Evolutionary conservation across 2,329 filamentous ascomycete species (phyloP), one percentile per base, ranked within the genome.

Genomic region (Aspergillus sp.): DNA sequence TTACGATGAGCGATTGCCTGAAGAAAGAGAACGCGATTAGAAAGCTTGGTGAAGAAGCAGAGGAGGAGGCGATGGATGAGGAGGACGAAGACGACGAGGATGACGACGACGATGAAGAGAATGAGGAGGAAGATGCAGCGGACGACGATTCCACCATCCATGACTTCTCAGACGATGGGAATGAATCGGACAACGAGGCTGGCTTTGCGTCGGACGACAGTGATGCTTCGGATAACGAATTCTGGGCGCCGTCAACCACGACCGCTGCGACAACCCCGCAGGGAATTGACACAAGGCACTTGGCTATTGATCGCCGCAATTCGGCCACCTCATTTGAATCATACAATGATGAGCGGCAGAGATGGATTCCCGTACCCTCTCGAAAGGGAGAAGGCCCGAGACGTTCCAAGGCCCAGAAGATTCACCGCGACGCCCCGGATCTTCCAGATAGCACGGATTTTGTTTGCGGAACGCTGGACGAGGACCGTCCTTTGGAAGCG

Each of bases 371-470:
- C n/a, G 45, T 52, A 2, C 45, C 54, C 8, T 43, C 53, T 16
- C 47, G 44, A 24, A 45, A 47, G 19, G 31, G 36, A 5, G 36
- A 49, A 42, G 53, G 29, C 52, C 50, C 44, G 35, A 51, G 49
- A 47, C 32, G 66, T 10, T 66, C 56, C 26, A 66, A 65, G 25
- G 51, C 61, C 13, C 47, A 70, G 29, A 75, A 71, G 41, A 76
- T 80, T 45, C 79, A 79, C 14, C 72, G 76, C 24, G 71, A 72
- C 15, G 83, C 82, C 1, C 84, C 85, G 2, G 86, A 94, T 53
- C 69, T 98, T 8, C 91, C 91, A 1, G 91, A 98, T 58, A 95
- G 88, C 60, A 96, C 91, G 10, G 91, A 98, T 58, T 98, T 98
- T 45, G 91, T 98, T n/a, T 96, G 91, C 52, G 91, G 91, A 37